A percentile compares a stretch with the other conserved stretches of the same genome.
Evolutionary conservation across 345 rosid genomes (phyloP).

Genomic region (Populus deltoides): DNA sequence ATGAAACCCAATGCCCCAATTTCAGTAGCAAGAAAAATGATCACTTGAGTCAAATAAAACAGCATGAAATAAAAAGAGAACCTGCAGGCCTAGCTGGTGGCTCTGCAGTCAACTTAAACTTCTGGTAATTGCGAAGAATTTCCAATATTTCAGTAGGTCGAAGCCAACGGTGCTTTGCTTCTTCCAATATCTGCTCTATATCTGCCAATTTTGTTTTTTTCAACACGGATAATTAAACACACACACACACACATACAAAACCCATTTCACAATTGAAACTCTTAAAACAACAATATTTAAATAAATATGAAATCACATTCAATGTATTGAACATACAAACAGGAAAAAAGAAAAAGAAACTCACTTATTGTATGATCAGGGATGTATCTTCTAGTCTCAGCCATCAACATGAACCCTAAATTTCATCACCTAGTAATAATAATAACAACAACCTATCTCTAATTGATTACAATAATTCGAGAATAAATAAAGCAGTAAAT

Average conservation of each 20-base stretch:
- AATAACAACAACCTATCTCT: background rate
- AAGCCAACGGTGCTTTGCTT: conserved; percentile 59
- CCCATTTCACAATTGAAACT: background rate
- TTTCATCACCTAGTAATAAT: background rate
- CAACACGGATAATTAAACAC: background rate
- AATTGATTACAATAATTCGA: background rate
- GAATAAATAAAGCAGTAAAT: background rate
- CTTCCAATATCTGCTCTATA: conserved; percentile 12
- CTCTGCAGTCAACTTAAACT: conserved; percentile 37
- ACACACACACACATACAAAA: background rate
- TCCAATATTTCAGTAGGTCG: conserved; percentile 58
- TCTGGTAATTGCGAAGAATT: conserved; percentile 45
- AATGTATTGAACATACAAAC: background rate
- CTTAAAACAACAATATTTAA: background rate
- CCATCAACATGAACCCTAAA: conserved; percentile 1
- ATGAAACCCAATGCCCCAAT: background rate
- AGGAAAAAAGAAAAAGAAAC: background rate
- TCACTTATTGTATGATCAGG: conserved; percentile 5
- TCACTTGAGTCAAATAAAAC: background rate
- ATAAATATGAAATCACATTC: background rate
- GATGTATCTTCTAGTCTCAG: conserved; percentile 10
- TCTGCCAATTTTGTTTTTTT: background rate
- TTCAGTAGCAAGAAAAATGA: background rate
- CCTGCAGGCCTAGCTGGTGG: conserved; percentile 56
- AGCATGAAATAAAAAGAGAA: conserved; percentile 15